Base-by-base conservation (phyloP, 2,329 filamentous ascomycete species). In the Fusarium sp. region DNA sequence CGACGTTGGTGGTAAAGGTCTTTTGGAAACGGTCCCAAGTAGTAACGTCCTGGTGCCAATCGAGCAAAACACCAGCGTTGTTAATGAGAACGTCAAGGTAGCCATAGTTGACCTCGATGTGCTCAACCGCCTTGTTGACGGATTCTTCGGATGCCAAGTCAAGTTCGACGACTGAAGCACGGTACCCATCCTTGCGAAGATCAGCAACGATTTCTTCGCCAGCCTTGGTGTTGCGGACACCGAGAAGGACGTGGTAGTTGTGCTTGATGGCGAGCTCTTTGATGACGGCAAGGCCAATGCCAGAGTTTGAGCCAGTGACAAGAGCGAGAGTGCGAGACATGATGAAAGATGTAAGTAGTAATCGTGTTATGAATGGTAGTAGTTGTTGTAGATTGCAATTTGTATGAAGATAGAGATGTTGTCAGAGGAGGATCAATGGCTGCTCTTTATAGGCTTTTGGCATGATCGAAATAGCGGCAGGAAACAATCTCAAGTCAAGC, bases 1-100 rank as follows among this genome's bases (percentile, higher is more conserved):
- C 55, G 13, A 78, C 72, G 25, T 85, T 84, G 6, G 77, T 75
- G 9, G 76, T 71, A 56, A 84, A 80, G 0, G 76, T 77, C 13
- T 77, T 70, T 9, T 68, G 73, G 62, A 81, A 78, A 1, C 80
- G 75, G 0, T 82, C 75, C 55, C 78, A 75, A 9, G 72, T 70
- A 0, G 43, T 44, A 23, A 71, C 51, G 1, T 41, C 46, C 13
- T 70, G 40, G 2, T 56, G 23, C 10, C 15, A 20, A 43, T 79
- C 77, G 15, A 78, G 50, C 23, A 75, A 56, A 15, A 78, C 67
- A 9, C 63, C 77, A 5, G 78, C 78, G 32, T 80, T 80, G 67
- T 80, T 78, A 68, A 79, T 45, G 4, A 80, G 76, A 9, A 78
- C 74, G 49, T 80, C 77, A 4, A 80, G 74, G 9, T 69, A 65